These are phyloP conservation scores for Krasilnikovozyma curviuscula DNA, from an alignment of 768 basidiomycete genomes.

Conservation along the genomic window DNA sequence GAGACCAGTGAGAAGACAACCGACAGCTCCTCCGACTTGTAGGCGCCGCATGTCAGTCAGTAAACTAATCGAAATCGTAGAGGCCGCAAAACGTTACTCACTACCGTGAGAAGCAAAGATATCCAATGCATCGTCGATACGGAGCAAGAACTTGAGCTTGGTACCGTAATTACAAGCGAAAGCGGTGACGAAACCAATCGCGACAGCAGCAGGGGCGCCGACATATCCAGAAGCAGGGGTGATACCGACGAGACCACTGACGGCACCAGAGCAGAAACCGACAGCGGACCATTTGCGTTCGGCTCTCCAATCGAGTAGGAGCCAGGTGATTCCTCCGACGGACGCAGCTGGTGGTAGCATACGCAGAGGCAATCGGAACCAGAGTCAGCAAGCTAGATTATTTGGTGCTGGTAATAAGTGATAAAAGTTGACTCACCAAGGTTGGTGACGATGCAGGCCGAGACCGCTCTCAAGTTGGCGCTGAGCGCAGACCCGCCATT, in stretches of 20 bases:
- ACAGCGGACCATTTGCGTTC: conserved; percentile 73
- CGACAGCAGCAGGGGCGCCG: conserved; percentile 52
- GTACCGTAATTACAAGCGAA: conserved; percentile 68
- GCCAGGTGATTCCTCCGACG: conserved; percentile 65
- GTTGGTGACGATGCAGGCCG: conserved; percentile 79
- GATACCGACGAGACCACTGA: conserved; percentile 70
- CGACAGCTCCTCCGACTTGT: conserved; percentile 21
- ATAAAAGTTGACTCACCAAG: conserved; percentile 23
- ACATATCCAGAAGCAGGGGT: conserved; percentile 72
- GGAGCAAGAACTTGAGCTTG: conserved; percentile 47
- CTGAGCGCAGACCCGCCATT: conserved; percentile 78
- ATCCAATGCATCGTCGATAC: conserved; percentile 74
- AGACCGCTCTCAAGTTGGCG: conserved; percentile 65
- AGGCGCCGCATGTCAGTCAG: too few relatives aligned
- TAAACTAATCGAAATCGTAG: too few relatives aligned
- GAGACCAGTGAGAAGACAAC: conserved; percentile 42
- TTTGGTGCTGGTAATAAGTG: too few relatives aligned
- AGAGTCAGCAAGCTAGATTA: background rate
- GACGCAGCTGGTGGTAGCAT: conserved; percentile 36
- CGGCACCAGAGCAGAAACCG: conserved; percentile 79
- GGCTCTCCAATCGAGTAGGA: conserved; percentile 47
- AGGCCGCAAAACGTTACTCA: too few relatives aligned
- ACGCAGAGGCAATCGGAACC: background rate
- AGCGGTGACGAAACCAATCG: conserved; percentile 55
- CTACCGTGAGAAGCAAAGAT: conserved; percentile 75